Evolutionary conservation across 495 filamentous ascomycete species (phyloP).

Genomic region (Lophium mytilinum): DNA sequence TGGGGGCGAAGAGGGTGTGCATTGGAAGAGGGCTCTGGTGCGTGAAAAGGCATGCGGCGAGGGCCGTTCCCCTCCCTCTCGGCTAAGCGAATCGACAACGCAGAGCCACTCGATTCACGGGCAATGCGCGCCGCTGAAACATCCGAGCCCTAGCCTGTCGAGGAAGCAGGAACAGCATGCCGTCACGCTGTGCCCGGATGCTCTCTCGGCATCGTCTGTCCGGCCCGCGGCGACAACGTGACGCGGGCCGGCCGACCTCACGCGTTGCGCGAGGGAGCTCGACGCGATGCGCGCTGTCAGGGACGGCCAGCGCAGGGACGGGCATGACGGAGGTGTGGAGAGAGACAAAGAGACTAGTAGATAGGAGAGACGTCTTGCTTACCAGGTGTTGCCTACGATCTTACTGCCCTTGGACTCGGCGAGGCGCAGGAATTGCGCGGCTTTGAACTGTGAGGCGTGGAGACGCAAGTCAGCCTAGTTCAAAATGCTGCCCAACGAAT

Average conservation of each 20-base stretch:
- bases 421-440: slow-evolving; percentile 88
- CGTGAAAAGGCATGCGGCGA: not conserved
- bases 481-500: slow-evolving; percentile 30
- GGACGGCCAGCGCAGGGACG: not conserved
- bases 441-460: slow-evolving; percentile 54
- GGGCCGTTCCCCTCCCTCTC: not conserved
- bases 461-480: slow-evolving; percentile 16
- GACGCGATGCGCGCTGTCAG: no score
- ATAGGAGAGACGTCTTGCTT: slow-evolving; percentile 38
- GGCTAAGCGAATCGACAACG: not conserved
- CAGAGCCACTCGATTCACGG: no score
- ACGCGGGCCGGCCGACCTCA: no score
- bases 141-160: no score
- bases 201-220: no score
- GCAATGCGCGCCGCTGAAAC: no score
- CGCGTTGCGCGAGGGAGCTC: no score
- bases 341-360: slow-evolving; percentile 1
- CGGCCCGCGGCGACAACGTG: no score
- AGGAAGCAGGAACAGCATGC: no score
- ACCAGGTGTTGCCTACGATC: slow-evolving; percentile 92
- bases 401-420: slow-evolving; percentile 86
- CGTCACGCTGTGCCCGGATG: no score
- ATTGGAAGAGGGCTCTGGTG: no score
- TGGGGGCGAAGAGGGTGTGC: not conserved
- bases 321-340: slow-evolving; percentile 1